A percentile compares a stretch with the other conserved stretches of the same genome.
Evolutionary conservation across 2,329 filamentous ascomycete species (phyloP).

Genomic region (Colletotrichum navitas): DNA sequence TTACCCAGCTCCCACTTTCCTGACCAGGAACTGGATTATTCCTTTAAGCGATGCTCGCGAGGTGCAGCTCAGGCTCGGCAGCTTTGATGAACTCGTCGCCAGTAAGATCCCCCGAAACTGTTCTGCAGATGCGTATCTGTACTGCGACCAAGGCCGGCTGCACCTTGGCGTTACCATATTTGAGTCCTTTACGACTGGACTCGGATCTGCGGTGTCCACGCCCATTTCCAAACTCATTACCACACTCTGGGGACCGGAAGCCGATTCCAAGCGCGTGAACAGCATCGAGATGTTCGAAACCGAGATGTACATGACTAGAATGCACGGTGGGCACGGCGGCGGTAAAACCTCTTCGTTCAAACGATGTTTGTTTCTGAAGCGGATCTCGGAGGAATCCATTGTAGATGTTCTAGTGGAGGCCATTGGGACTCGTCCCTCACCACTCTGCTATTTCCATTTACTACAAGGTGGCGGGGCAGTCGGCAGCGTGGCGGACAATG

Average conservation of each 20-base stretch:
- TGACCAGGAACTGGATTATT: constrained; percentile 56
- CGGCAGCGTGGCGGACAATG: constrained; percentile 56
- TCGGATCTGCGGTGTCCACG: constrained; percentile 34
- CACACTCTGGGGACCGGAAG: constrained; percentile 51
- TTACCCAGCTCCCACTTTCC: constrained; percentile 56
- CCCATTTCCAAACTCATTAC: constrained; percentile 31
- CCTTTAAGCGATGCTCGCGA: constrained; percentile 50
- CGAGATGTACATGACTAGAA: constrained; percentile 71
- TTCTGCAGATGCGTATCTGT: constrained; percentile 70
- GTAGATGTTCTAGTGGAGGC: constrained; percentile 57
- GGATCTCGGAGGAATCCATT: constrained; percentile 54
- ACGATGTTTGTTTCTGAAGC: constrained; percentile 70
- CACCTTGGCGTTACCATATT: constrained; percentile 66
- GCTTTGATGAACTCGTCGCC: constrained; percentile 57
- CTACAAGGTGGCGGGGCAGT: constrained; percentile 70
- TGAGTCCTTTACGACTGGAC: constrained; percentile 52
- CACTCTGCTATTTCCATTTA: constrained; percentile 72
- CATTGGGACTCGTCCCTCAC: constrained; percentile 61
- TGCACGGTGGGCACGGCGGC: constrained; percentile 70
- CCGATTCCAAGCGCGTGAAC: constrained; percentile 56
- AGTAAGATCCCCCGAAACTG: constrained; percentile 54
- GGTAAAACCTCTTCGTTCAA: constrained; percentile 75
- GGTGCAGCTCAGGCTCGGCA: constrained; percentile 51
- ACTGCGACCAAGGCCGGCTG: constrained; percentile 58
- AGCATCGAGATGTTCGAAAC: constrained; percentile 65